Base-by-base conservation (phyloP, 768 basidiomycete genomes). In the Sporobolomyces pararoseus region DNA sequence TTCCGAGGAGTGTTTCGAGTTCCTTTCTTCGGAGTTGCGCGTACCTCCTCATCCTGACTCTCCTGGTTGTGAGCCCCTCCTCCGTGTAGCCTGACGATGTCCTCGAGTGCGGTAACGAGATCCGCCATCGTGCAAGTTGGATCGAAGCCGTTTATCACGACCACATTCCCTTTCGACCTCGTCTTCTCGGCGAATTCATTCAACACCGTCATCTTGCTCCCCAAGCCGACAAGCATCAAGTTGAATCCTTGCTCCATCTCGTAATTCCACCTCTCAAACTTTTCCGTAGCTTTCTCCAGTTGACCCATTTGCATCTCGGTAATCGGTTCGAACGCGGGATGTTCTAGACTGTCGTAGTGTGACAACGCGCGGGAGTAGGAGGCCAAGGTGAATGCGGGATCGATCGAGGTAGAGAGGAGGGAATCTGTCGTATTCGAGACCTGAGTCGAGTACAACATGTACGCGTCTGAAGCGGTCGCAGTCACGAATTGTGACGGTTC, bases 231-330 rank as follows among this genome's bases (percentile, higher is more conserved):
- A 79, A 91, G 87, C 25, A 94, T 79, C 51, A 97, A 81, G 78
- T 90, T 93, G 83, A 92, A 97, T 1, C 91, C 93, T 77, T 87
- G 85, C 3, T 82, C 81, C 31, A 97, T 83, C 79, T 97, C 91
- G 70, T 83, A 81, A 51, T 84, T 80, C 78, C 88, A 89, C 50
- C 86, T 84, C 29, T 82, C 80, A 76, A 88, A 87, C 23, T 85
- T 80, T 7, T 78, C 72, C 23, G 42, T 14, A 9, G 71, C 65
- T 23, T 37, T 23, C 39, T 42, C 51, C 27, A 59, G 17, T 19
- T 59, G 35, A 6, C 21, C 59, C 1, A 17, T 17, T 35, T 55
- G 25, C 7, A 53, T 21, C 5, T 60, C 59, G 21, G 52, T 47
- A 4, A 37, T 49, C 10, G 51, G 50, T 0, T 31, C n/a, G 53